Base-by-base conservation (phyloP, 1,284 basidiomycete species). In the Peniophora sp. region DNA sequence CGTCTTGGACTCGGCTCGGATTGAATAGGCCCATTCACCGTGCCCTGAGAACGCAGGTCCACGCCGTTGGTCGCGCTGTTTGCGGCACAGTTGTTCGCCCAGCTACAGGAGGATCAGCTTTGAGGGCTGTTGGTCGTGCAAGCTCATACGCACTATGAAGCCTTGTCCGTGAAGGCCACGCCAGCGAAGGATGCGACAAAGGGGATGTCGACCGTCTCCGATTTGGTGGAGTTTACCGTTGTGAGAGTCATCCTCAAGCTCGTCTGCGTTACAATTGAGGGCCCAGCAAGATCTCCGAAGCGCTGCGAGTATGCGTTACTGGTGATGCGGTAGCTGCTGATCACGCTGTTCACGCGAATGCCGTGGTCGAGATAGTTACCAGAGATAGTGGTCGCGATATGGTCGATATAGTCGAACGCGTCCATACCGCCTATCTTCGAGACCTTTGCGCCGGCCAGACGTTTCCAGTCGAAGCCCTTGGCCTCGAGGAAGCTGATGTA, bases 351-450 rank as follows among this genome's bases (percentile, higher is more conserved):
- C 38, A 83, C 77, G 51, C 80, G 74, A 44, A 82, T 71, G 35
- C 75, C 75, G 53, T 81, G 79, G 59, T 83, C 79, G 34, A 84
- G 65, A 59, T 75, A 83, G 60, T 82, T 82, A 2, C 81, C 79
- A 2, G 76, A 76, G 22, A 78, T 71, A 2, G 77, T 81, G 38
- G 62, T 63, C 2, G 81, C 81, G 51, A 83, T 74, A 39, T 66
- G 58, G 57, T 80, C 77, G 45, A 79, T 74, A 57, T 82, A 83
- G 44, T 67, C 69, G 56, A 73, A 81, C 11, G 79, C 69, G 51
- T 75, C 68, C 56, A 71, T 59, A 36, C 75, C 79, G 50, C 75
- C 73, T 52, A 83, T 81, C 39, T 67, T 58, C 36, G 81, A 59
- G 16, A 85, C 72, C 51, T 71, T 70, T 16, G 81, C 80, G 11